Evolutionary conservation across 352 stramenopile genomes (phyloP), one percentile per base, ranked within the genome.

Genomic region (Phytophthora foliorum): DNA sequence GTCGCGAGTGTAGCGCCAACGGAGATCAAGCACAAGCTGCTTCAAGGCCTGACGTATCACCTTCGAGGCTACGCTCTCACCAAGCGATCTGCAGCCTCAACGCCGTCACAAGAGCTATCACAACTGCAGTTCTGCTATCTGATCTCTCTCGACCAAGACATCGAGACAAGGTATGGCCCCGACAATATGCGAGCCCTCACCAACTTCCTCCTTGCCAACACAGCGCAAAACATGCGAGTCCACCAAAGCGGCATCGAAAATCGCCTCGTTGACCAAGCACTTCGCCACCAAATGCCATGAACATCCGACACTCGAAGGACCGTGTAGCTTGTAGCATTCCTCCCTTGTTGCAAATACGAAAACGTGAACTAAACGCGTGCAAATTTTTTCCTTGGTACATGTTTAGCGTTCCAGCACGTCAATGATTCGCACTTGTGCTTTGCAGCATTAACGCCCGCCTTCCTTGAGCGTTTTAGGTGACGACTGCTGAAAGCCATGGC

Each of bases 51-150:
- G 41, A 63, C 65, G 17, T 90, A 89, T 50, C 63, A 75, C 7
- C 69, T 89, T 25, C 72, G 78, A 38, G 83, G 83, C 7, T 89
- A 89, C 63, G 79, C 88, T 27, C 54, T 91, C 34, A 71, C 87
- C 13, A 78, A 82, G 61, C 77, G 61, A 27, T 71, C 77, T 7
- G 8, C 55, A 3, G 53, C 52, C 13, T 81, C 75, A 24, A 67
- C 69, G 8, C 56, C 60, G 17, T 41, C 4, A 17, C 50, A 63
- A n/a, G 69, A 84, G 21, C 66, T 74, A 34, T 75, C 79, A 21
- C 68, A 88, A 31, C 52, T 90, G 41, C 75, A 89, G 57, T 78
- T 75, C 45, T 86, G 77, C 60, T 73, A 74, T 24, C 67, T 88
- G 22, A 83, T 84, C 48, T 82, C 72, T 16, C 72, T 81, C 17